Percentiles rank a stretch among this genome's conserved stretches.
phyloP scores from a whole-genome alignment of 345 rosid genomes.

The Rhodomyrtus tomentosa region DNA sequence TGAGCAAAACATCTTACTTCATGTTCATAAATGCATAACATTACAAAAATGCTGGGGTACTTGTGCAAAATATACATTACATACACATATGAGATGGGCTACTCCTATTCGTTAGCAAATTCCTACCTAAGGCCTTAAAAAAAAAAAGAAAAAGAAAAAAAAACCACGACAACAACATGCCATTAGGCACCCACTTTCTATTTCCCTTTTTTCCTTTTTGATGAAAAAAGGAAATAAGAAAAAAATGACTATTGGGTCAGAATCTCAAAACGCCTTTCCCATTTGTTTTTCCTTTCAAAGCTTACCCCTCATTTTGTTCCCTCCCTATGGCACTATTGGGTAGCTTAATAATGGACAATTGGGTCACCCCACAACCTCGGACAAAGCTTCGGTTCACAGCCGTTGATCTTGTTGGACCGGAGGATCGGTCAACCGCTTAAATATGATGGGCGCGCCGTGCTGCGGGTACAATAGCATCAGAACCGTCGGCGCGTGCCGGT shows the following conservation, averaged over 20 bases:
- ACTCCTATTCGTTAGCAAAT: slow-evolving; percentile 12
- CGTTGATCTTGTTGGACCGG: slow-evolving; percentile 2
- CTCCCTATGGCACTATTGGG: not conserved
- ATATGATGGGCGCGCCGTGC: slow-evolving; percentile 65
- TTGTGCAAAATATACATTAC: slow-evolving; percentile 26
- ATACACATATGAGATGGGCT: slow-evolving; percentile 5
- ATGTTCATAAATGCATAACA: not conserved
- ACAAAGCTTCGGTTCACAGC: not conserved
- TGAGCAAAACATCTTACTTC: not conserved
- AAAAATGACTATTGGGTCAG: not conserved
- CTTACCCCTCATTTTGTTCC: not conserved
- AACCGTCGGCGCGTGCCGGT: slow-evolving; percentile 71
- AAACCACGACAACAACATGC: slow-evolving; percentile 9
- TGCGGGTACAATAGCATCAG: slow-evolving; percentile 66
- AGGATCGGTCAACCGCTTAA: slow-evolving; percentile 14
- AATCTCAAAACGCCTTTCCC: not conserved
- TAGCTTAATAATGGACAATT: not conserved
- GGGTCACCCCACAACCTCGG: not conserved
- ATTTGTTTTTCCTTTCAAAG: not conserved
- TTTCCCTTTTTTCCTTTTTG: not conserved
- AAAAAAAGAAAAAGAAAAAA: not conserved
- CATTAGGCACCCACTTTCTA: not conserved
- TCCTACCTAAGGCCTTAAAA: slow-evolving; percentile 1
- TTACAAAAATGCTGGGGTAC: slow-evolving; percentile 26
- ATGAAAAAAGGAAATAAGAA: not conserved